Evolutionary conservation across 2,329 filamentous ascomycete genomes (phyloP), one percentile per base, ranked within the genome.

Genomic region (Cordyceps pruinosa): DNA sequence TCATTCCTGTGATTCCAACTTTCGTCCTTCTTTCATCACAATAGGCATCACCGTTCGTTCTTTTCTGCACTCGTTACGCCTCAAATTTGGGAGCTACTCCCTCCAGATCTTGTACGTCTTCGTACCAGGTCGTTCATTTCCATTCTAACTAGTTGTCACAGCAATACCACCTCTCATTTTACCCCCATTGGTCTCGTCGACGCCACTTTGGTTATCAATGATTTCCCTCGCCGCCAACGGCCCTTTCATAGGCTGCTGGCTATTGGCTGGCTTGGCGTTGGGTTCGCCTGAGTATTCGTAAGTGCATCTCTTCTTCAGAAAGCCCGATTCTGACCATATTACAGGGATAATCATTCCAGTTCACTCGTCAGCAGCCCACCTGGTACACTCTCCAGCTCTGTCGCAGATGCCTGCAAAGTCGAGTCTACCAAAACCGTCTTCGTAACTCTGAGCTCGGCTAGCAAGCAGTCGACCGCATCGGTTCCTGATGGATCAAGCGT

Each of bases 371-470:
- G 15, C 21, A 17, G 8, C 9, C 45, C n/a, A 8, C n/a, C 37
- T 26, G 34, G 45, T 34, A 32, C 19, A 17, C 35, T 44, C n/a
- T 46, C 39, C 17, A 50, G 30, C 71, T 59, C 58, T 69, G 41
- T 64, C 17, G 32, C 47, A 15, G 32, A 45, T 28, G 30, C n/a
- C 12, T 57, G 55, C 47, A 44, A 35, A n/a, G 39, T 19, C 19
- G 37, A 70, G 58, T 66, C 66, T 8, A 73, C 73, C 35, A 72
- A 70, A 35, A 80, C 78, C 39, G 71, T 80, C 59, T 77, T 79
- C 62, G 66, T 81, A 61, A 80, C 78, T 34, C 68, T 79, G 50
- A 70, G 69, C 53, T 70, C 73, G 15, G 66, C 68, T 57, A 65
- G 64, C 48, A 61, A 61, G 47, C 56, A 50, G 25, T 62, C 48